phyloP scores from a whole-genome alignment of 495 filamentous ascomycete species.

The Tuber umbilicatum region DNA sequence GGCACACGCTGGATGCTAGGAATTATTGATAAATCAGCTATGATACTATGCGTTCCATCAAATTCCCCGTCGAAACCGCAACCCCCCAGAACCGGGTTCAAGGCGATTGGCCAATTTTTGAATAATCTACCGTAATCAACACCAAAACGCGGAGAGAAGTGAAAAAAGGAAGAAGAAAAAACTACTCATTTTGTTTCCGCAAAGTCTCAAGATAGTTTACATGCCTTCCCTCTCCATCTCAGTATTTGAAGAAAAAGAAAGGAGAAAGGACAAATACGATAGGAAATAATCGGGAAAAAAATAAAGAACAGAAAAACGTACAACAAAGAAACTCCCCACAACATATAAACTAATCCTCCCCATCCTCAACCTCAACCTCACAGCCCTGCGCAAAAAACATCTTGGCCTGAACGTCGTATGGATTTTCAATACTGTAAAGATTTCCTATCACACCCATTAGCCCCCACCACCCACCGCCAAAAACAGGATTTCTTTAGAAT shows the following conservation, averaged over 20 bases:
- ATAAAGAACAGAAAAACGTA: background rate
- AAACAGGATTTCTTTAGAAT: conserved; percentile 42
- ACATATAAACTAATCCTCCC: conserved; percentile 7
- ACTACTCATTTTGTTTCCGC: background rate
- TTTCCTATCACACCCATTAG: conserved; percentile 54
- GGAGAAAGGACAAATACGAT: background rate
- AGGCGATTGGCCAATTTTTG: too few species aligned
- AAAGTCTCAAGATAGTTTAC: background rate
- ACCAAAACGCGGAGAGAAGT: background rate
- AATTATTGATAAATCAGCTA: too few species aligned
- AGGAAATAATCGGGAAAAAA: background rate
- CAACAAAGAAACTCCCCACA: background rate
- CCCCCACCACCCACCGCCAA: background rate
- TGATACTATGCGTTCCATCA: too few species aligned
- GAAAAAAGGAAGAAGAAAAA: background rate
- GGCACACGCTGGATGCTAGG: too few species aligned
- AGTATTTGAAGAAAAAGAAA: background rate
- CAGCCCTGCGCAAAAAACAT: conserved; percentile 84
- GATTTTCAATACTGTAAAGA: conserved; percentile 74
- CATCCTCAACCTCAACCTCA: conserved; percentile 47
- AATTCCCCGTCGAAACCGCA: too few species aligned
- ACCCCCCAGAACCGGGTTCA: too few species aligned
- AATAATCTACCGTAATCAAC: too few species aligned
- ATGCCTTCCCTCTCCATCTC: background rate
- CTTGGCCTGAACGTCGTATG: conserved; percentile 57